These are phyloP conservation scores for Sorghum bicolor DNA, from an alignment of 176 grass and related monocot species.

Conservation along the genomic window Sorghum_bicolor_NCBIv3 NC_012878.2:3890001-3890500, in stretches of 20 bases:
- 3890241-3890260: background rate
- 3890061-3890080: constrained; percentile 8
- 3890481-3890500: constrained; percentile 51
- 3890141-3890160: background rate
- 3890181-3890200: background rate
- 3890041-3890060: constrained; percentile 88
- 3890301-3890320: background rate
- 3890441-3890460: constrained; percentile 58
- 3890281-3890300: background rate
- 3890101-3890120: background rate
- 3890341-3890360: background rate
- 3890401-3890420: constrained; percentile 52
- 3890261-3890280: background rate
- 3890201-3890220: background rate
- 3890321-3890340: background rate
- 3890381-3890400: background rate
- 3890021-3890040: constrained; percentile 71
- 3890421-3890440: constrained; percentile 46
- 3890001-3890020: constrained; percentile 97
- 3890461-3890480: constrained; percentile 98
- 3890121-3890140: background rate
- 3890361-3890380: background rate
- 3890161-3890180: background rate
- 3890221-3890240: background rate
- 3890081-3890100: background rate